A percentile compares a stretch with the other conserved stretches of the same genome.
These are phyloP conservation scores for Cordyceps fumosorosea DNA, from an alignment of 2,329 filamentous ascomycete species.

Conservation along the genomic window DNA sequence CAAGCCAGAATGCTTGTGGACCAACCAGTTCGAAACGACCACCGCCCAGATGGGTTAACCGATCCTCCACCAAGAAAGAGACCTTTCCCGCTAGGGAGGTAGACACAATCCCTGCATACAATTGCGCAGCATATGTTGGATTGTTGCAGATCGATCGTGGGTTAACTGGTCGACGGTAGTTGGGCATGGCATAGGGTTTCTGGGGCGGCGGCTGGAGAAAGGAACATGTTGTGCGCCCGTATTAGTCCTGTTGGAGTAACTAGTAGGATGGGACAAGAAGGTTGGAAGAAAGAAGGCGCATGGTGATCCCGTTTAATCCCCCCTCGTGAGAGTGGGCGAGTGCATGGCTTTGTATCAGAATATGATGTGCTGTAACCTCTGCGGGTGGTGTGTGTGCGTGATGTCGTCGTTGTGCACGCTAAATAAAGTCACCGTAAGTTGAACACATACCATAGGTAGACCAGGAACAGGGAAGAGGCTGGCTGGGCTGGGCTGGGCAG, in stretches of 20 bases:
- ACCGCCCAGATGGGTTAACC: background rate
- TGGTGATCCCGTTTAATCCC: background rate
- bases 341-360: background rate
- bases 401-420: background rate
- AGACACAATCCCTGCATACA: background rate
- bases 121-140: background rate
- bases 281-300: background rate
- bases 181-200: background rate
- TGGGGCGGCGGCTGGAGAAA: background rate
- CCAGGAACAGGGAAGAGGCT: background rate
- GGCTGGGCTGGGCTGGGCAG: background rate
- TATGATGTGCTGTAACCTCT: conserved; percentile 1
- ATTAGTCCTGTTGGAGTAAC: background rate
- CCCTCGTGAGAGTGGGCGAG: background rate
- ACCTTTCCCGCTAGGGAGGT: background rate
- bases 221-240: background rate
- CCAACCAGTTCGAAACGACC: background rate
- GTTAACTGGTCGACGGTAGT: background rate
- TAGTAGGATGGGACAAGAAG: background rate
- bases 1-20: background rate
- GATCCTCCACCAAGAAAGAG: background rate
- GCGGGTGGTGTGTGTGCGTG: background rate
- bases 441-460: background rate
- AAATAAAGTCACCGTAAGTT: background rate
- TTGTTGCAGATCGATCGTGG: background rate